Percentiles rank a stretch among this genome's conserved stretches.
These are phyloP conservation scores for Tetrahymena thermophila DNA, from an alignment of 73 alveolate genomes.

Conservation along the genomic window DNA sequence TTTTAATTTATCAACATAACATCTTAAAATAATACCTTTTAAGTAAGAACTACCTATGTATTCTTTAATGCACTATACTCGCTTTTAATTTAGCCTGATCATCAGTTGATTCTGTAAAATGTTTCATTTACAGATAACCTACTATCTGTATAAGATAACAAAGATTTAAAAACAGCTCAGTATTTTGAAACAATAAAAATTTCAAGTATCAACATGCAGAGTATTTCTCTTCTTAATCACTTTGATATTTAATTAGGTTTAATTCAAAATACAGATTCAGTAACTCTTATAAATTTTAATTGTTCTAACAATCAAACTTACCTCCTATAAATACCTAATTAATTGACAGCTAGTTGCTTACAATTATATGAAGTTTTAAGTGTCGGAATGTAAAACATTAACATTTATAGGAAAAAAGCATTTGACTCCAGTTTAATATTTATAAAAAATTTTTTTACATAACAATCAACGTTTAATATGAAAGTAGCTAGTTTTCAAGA, in stretches of 20 bases:
- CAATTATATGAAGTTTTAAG: neutral
- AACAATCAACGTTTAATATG: neutral
- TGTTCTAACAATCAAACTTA: neutral
- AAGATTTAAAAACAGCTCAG: neutral
- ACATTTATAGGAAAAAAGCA: neutral
- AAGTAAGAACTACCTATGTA: neutral
- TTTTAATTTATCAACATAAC: neutral
- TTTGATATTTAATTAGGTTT: neutral
- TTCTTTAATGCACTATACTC: neutral
- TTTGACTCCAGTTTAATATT: neutral
- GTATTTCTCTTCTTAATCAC: neutral
- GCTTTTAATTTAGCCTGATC: neutral
- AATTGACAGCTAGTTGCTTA: neutral
- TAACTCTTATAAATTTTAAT: neutral
- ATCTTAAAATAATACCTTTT: neutral
- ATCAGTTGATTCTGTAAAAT: neutral
- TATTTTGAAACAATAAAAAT: neutral
- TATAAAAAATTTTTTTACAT: neutral
- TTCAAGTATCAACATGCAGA: neutral
- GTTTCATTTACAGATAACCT: neutral
- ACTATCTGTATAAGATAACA: neutral
- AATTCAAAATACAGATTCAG: neutral
- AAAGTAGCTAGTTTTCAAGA: neutral
- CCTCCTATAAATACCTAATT: neutral
- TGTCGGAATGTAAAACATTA: neutral